phyloP scores from a whole-genome alignment of 1,139 yeast species.

The Tardiomyces blankii region DNA sequence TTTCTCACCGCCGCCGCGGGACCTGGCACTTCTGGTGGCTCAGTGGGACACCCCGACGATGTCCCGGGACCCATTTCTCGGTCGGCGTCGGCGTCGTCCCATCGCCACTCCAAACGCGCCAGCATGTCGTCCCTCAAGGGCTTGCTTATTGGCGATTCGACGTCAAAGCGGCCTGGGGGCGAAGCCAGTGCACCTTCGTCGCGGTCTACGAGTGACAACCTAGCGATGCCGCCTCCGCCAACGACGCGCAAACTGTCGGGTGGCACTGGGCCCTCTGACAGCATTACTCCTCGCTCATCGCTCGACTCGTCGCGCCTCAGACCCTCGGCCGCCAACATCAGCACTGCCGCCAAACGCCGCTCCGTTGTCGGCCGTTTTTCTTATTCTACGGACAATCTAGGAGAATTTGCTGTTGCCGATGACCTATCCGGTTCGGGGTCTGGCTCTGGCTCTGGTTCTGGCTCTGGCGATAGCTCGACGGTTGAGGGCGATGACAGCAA shows the following conservation, averaged over 20 bases:
- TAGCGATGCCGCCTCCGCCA: constrained; percentile 5
- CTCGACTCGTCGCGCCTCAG: background rate
- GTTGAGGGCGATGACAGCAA: background rate
- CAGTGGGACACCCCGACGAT: no score
- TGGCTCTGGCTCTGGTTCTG: background rate
- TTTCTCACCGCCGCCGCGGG: background rate
- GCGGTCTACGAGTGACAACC: constrained; percentile 1
- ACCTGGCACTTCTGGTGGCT: constrained; percentile 1
- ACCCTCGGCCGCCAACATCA: background rate
- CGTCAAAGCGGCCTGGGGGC: constrained; percentile 19
- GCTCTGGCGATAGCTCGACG: background rate
- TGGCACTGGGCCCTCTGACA: background rate
- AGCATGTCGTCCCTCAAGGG: constrained; percentile 19
- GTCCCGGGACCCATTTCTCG: constrained; percentile 1
- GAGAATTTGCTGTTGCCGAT: constrained; percentile 8
- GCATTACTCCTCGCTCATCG: background rate
- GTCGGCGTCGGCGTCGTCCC: constrained; percentile 3
- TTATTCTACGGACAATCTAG: constrained; percentile 12
- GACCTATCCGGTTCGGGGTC: constrained; percentile 3
- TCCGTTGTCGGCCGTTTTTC: constrained; percentile 7
- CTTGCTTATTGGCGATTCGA: constrained; percentile 17
- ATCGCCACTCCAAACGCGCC: constrained; percentile 14
- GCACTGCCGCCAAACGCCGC: background rate
- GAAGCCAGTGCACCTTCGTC: background rate
- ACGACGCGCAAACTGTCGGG: constrained; percentile 3